Evolutionary conservation across 805 yeast genomes (phyloP).

Genomic region (Hanseniaspora clermontiae): DNA sequence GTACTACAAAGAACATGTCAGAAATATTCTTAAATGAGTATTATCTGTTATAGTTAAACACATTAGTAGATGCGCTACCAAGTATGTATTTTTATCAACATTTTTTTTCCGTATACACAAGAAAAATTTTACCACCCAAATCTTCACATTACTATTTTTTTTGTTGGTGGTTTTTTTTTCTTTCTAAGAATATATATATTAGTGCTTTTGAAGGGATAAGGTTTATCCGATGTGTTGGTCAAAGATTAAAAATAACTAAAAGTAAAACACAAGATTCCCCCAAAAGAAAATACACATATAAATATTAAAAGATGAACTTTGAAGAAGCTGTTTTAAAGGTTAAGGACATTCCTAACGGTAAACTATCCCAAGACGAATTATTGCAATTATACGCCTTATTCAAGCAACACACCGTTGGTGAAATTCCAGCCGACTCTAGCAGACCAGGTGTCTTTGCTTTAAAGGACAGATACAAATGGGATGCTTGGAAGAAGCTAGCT

Average conservation of each 20-base stretch:
- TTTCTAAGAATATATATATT: not conserved
- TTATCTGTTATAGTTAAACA: not conserved
- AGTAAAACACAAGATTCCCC: not conserved
- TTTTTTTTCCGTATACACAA: no score
- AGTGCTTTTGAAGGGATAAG: no score
- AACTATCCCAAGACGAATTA: constrained; percentile 79
- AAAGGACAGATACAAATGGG: constrained; percentile 96
- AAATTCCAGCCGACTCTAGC: constrained; percentile 52
- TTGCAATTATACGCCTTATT: constrained; percentile 77
- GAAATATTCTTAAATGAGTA: not conserved
- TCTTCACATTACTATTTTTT: not conserved
- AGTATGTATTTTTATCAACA: not conserved
- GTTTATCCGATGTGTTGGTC: no score
- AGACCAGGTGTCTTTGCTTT: constrained; percentile 89
- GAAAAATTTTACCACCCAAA: not conserved
- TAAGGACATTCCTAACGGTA: constrained; percentile 60
- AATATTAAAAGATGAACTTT: constrained; percentile 22
- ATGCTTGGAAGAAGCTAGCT: constrained; percentile 80
- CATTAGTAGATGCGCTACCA: not conserved
- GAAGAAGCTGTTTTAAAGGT: constrained; percentile 41
- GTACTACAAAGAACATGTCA: not conserved
- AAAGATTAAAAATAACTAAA: not conserved
- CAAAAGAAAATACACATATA: not conserved
- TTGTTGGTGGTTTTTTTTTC: not conserved
- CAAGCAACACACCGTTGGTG: constrained; percentile 97